These are phyloP conservation scores for Acanthamoeba sp. DNA, from an alignment of 208 protist species.

Conservation along the genomic window DNA sequence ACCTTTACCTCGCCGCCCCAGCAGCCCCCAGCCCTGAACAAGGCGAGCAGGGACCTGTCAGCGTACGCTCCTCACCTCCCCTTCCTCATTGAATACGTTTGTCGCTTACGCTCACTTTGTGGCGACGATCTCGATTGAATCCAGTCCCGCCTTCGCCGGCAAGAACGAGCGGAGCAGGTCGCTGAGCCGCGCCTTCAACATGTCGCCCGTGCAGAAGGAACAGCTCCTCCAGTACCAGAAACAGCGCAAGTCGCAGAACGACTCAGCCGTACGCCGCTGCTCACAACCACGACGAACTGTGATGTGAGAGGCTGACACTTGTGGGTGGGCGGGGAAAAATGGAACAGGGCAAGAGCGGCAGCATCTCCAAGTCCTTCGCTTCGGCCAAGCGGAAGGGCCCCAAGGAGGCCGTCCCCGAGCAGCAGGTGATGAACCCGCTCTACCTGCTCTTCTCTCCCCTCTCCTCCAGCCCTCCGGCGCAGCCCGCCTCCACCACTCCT, in stretches of 20 bases:
- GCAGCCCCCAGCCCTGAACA: background rate
- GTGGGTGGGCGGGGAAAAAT: too few relatives aligned
- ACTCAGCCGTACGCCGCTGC: too few relatives aligned
- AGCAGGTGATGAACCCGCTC: constrained; percentile 60
- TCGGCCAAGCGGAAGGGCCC: background rate
- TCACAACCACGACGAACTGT: too few relatives aligned
- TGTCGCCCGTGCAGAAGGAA: background rate
- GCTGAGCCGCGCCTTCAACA: background rate
- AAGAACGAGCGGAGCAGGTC: background rate
- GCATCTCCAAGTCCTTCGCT: background rate
- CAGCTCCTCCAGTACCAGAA: constrained; percentile 64
- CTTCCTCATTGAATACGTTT: too few relatives aligned
- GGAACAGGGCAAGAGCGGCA: background rate
- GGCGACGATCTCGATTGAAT: too few relatives aligned
- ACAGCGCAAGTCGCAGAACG: background rate
- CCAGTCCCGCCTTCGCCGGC: background rate
- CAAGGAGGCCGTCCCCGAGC: background rate
- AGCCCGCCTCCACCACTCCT: background rate
- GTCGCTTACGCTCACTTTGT: too few relatives aligned
- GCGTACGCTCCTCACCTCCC: too few relatives aligned
- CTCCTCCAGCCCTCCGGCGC: background rate
- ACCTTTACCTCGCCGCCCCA: background rate
- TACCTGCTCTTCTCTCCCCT: constrained; percentile 34
- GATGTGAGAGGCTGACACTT: too few relatives aligned
- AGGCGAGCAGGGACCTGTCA: background rate